A percentile compares a stretch with the other conserved stretches of the same genome.
Evolutionary conservation across 495 filamentous ascomycete genomes (phyloP).

Genomic region (Hyphodiscus hymeniophilus): DNA sequence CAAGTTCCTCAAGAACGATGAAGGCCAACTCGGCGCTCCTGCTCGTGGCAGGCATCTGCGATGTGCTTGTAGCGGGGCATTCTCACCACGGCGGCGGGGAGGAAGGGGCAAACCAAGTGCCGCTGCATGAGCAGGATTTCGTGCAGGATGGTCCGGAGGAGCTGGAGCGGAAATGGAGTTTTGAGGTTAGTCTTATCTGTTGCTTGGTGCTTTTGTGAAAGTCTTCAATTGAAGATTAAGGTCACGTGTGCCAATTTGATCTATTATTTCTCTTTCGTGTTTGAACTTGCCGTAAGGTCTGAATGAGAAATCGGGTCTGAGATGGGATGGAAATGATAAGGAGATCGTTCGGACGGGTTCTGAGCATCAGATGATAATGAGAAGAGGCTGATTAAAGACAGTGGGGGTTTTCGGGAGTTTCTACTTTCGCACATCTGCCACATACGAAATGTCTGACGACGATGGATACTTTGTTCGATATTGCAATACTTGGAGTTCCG

Average conservation of each 20-base stretch:
- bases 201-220: neutral
- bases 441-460: constrained; percentile 66
- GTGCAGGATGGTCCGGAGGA: constrained; percentile 34
- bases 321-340: neutral
- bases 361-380: neutral
- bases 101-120: constrained; percentile 1
- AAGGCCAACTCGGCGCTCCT: neutral
- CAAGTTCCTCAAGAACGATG: too few species aligned
- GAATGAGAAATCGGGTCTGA: neutral
- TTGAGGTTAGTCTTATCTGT: constrained; percentile 33
- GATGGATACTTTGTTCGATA: constrained; percentile 60
- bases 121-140: constrained; percentile 25
- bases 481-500: constrained; percentile 70
- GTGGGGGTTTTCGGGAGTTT: constrained; percentile 73
- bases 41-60: neutral
- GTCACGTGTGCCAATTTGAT: neutral
- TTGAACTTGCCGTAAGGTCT: neutral
- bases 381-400: constrained; percentile 22
- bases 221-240: neutral
- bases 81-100: neutral
- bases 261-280: neutral
- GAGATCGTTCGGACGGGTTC: neutral
- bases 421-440: constrained; percentile 70
- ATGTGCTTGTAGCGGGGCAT: neutral
- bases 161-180: constrained; percentile 46